A percentile compares a stretch with the other conserved stretches of the same genome.
Conservation (phyloP, 2,329 filamentous ascomycete species). For the Xylaria digitata region DNA sequence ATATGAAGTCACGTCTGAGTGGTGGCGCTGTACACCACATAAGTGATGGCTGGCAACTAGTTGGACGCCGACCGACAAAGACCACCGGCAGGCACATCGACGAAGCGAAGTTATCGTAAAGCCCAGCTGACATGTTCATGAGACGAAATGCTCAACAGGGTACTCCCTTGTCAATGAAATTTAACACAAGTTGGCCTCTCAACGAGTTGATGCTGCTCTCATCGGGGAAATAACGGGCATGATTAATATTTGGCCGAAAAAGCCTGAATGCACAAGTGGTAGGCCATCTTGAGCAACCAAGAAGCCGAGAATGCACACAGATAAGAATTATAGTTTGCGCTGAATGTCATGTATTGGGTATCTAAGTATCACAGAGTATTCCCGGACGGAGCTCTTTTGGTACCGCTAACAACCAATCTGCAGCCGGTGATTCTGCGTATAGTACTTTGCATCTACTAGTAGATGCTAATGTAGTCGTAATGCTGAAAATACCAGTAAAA, state of each 20-base stretch:
- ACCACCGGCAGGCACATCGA: background rate
- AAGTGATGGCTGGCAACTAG: slow-evolving; percentile 10
- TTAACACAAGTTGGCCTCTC: background rate
- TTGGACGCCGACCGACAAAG: slow-evolving; percentile 8
- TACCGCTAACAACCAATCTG: slow-evolving; percentile 6
- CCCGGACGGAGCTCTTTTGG: background rate
- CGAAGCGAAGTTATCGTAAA: background rate
- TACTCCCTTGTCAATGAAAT: slow-evolving; percentile 11
- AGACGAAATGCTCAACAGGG: slow-evolving; percentile 1
- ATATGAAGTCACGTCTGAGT: slow-evolving; percentile 5
- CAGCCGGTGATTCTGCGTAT: background rate
- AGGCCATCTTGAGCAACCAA: background rate
- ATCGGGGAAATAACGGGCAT: slow-evolving; percentile 25
- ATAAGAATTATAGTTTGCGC: background rate
- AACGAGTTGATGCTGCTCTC: background rate
- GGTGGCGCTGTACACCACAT: slow-evolving; percentile 3
- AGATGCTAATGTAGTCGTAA: slow-evolving; percentile 16
- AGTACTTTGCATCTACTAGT: background rate
- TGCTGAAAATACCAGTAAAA: slow-evolving; percentile 26
- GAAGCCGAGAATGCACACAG: background rate
- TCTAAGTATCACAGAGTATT: slow-evolving; percentile 11
- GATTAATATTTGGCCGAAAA: slow-evolving; percentile 23
- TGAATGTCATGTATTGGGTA: slow-evolving; percentile 19
- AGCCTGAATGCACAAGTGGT: background rate
- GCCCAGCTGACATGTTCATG: slow-evolving; percentile 17